These are phyloP conservation scores for Lipomyces orientalis DNA, from an alignment of 805 yeast species.

Conservation along the genomic window DNA sequence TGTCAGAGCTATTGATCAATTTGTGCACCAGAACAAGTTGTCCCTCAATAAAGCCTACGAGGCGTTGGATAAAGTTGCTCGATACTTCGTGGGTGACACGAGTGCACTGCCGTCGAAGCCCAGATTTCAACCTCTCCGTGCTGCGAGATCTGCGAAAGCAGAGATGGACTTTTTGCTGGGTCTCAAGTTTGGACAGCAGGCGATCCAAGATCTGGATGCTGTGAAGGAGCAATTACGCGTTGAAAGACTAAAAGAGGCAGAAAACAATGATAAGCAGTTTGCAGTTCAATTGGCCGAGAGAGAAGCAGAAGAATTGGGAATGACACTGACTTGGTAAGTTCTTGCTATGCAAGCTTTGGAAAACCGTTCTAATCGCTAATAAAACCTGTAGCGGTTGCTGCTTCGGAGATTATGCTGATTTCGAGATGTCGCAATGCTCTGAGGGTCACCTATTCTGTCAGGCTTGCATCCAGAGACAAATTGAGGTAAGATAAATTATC, in stretches of 20 bases:
- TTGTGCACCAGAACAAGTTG: not conserved
- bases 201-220: not conserved
- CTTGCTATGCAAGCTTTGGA: not conserved
- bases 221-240: not conserved
- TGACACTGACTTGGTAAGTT: slow-evolving; percentile 2
- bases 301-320: not conserved
- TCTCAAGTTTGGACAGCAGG: not conserved
- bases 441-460: slow-evolving; percentile 52
- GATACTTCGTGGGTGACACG: not conserved
- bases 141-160: not conserved
- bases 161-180: not conserved
- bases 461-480: slow-evolving; percentile 50
- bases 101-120: not conserved
- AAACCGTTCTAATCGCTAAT: not conserved
- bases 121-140: not conserved
- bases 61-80: not conserved
- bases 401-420: slow-evolving; percentile 10
- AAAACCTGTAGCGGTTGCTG: slow-evolving; percentile 10
- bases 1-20: not conserved
- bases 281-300: not conserved
- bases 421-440: slow-evolving; percentile 51
- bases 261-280: not conserved
- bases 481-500: not conserved
- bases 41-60: not conserved
- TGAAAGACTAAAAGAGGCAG: not conserved